A percentile compares a stretch with the other conserved stretches of the same genome.
Conservation (phyloP, 1,284 basidiomycete genomes). For the Austroboletus rostrupii region DNA sequence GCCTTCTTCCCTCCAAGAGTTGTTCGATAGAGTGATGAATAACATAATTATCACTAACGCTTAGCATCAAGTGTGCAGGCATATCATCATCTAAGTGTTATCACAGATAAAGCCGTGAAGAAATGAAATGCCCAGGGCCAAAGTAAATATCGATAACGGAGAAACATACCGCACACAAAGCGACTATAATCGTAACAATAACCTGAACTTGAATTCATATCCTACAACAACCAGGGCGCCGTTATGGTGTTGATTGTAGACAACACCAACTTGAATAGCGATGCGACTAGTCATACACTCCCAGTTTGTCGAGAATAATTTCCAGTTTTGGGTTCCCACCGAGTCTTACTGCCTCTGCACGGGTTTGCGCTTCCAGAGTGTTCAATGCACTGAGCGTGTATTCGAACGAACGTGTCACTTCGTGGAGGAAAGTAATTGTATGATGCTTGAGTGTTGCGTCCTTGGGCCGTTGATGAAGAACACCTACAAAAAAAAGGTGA, state of each 20-base stretch:
- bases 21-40: background rate
- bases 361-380: conserved; percentile 49
- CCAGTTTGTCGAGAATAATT: conserved; percentile 21
- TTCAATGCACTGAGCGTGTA: conserved; percentile 61
- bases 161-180: too few species aligned
- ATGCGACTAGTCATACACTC: background rate
- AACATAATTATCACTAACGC: background rate
- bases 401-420: conserved; percentile 65
- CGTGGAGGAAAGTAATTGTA: conserved; percentile 71
- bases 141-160: too few species aligned
- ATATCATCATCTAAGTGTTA: background rate
- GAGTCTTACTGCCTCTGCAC: conserved; percentile 24
- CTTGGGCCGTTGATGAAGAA: conserved; percentile 80
- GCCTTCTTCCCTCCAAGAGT: background rate
- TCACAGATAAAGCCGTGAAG: background rate
- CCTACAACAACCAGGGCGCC: too few species aligned
- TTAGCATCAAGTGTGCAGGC: background rate
- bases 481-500: conserved; percentile 46
- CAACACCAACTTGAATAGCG: too few species aligned
- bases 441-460: conserved; percentile 75
- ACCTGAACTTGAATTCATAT: too few species aligned
- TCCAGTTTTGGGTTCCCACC: conserved; percentile 26
- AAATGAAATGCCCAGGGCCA: background rate
- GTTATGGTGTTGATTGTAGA: too few species aligned
- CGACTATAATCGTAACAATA: too few species aligned